A percentile compares a stretch with the other conserved stretches of the same genome.
Evolutionary conservation across 257 asterid species (phyloP).

Genomic region (Ilex aquifolium): DNA sequence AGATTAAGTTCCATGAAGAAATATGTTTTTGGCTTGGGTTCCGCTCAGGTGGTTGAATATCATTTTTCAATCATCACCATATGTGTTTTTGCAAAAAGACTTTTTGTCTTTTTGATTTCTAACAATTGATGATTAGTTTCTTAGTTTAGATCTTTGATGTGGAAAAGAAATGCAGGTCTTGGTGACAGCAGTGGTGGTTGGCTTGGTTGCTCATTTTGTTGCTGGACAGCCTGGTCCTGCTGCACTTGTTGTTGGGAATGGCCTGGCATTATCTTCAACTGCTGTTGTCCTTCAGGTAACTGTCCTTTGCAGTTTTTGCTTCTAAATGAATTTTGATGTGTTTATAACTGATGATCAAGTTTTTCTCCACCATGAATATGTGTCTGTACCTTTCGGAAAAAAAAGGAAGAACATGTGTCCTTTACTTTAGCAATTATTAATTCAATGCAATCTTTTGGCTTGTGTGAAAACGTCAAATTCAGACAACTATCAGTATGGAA

Average conservation of each 20-base stretch:
- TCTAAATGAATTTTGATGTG: constrained; percentile 5
- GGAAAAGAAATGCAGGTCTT: constrained; percentile 54
- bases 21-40: constrained; percentile 95
- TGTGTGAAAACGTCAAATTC: no score
- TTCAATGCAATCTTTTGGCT: no score
- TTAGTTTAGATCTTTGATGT: constrained; percentile 13
- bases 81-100: not conserved
- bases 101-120: no score
- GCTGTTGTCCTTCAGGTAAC: constrained; percentile 98
- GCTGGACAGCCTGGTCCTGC: constrained; percentile 96
- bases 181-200: constrained; percentile 78
- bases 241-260: constrained; percentile 95
- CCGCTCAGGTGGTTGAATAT: constrained; percentile 77
- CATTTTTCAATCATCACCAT: constrained; percentile 5
- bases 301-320: constrained; percentile 2
- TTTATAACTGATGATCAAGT: not conserved
- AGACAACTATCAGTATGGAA: no score
- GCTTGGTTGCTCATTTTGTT: constrained; percentile 65
- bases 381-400: no score
- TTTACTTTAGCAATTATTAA: no score
- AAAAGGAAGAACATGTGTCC: no score
- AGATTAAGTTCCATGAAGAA: constrained; percentile 99
- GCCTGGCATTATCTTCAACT: constrained; percentile 97
- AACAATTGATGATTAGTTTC: not conserved
- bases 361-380: no score